Evolutionary conservation across 441 rosid species (phyloP), one percentile per base, ranked within the genome.

Genomic region (Oxalis stricta): DNA sequence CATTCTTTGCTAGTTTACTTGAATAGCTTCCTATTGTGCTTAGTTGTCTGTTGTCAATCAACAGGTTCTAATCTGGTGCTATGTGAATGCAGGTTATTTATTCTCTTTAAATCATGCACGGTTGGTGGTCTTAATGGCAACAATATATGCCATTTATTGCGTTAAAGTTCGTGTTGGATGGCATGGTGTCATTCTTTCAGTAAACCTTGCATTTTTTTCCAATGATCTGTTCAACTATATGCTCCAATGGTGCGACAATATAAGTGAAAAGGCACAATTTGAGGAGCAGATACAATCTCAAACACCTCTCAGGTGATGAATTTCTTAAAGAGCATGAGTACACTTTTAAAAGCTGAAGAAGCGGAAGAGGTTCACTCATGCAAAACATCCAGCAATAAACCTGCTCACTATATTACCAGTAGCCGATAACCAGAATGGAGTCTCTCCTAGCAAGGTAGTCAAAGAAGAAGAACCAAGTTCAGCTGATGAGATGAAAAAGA

Each of bases 121-220:
- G 16, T 44, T 87, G 62, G 83, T 92, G 63, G 82, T 92, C 63
- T 65, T 92, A 48, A 44, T 84, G 60, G 95, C 94, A 1, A 67
- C 66, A 2, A 31, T 66, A 17, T 87, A 92, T 52, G 75, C 89
- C 18, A 48, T 84, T 51, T 92, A 92, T 49, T 82, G 67, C 48
- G 97, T 92, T 52, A 78, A 79, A 84, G 87, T 72, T 61, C 77
- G 77, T 50, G 89, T 78, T 65, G 99, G 99, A 58, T 92, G 99
- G 97, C 70, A 60, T 58, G 99, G 99, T 45, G 75, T 87, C 42
- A 64, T 81, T 30, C 82, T 92, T 33, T 78, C 95, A 19, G 63
- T 76, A 60, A 84, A 84, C 70, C 87, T 92, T 52, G 82, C 97
- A 9, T 92, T 87, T 73, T 56, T 87, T 48, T 87, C 99, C n/a